phyloP scores from a whole-genome alignment of 345 rosid genomes.

The Eucalyptus regnans region DNA sequence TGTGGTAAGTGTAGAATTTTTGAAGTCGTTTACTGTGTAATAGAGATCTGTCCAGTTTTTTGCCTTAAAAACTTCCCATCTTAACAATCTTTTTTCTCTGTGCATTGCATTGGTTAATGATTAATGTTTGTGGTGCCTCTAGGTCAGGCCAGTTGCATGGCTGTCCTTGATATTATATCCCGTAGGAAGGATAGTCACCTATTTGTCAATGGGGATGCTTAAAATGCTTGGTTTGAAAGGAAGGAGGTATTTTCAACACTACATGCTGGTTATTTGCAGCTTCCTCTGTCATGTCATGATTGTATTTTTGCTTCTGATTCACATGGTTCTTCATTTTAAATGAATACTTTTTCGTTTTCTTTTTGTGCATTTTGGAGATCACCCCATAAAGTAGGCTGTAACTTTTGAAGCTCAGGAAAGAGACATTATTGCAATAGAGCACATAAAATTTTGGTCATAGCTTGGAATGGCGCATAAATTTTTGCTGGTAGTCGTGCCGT shows the following conservation, averaged over 20 bases:
- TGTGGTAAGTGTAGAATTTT: slow-evolving; percentile 55
- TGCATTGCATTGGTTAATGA: slow-evolving; percentile 3
- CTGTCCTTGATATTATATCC: slow-evolving; percentile 91
- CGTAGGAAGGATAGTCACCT: slow-evolving; percentile 91
- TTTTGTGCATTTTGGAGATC: not conserved
- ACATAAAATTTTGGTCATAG: not conserved
- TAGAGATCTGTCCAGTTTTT: not conserved
- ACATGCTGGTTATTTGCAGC: not conserved
- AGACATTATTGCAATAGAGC: not conserved
- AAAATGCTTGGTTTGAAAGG: slow-evolving; percentile 92
- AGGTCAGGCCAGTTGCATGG: slow-evolving; percentile 99
- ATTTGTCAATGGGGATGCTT: slow-evolving; percentile 94
- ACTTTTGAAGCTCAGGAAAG: not conserved
- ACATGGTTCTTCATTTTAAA: not conserved
- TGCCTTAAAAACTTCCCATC: not conserved
- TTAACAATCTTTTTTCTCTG: not conserved
- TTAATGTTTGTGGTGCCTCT: slow-evolving; percentile 30
- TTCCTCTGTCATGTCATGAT: not conserved
- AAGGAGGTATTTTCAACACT: slow-evolving; percentile 47
- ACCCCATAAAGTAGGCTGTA: not conserved
- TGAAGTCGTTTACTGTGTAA: not conserved
- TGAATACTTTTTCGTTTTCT: not conserved
- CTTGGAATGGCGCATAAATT: not conserved
- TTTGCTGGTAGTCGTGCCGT: not conserved
- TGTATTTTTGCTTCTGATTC: not conserved